Evolutionary conservation across 2,329 filamentous ascomycete genomes (phyloP).

Genomic region (Phyllosticta citrichinensis): DNA sequence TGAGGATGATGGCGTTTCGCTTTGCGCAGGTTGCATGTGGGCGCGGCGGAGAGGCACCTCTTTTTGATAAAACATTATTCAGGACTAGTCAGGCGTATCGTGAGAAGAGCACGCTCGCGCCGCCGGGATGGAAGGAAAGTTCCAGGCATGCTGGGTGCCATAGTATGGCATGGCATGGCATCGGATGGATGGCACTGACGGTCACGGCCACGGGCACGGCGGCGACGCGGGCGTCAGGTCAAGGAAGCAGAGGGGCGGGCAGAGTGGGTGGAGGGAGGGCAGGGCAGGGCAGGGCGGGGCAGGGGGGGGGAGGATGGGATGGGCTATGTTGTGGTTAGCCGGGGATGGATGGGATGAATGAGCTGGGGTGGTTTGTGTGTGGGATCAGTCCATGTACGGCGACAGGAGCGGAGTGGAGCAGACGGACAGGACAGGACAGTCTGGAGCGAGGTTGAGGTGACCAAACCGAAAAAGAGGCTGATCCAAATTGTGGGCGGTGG

Average conservation of each 20-base stretch:
- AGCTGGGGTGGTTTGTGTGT: too few relatives aligned
- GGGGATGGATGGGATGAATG: too few relatives aligned
- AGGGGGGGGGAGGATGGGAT: too few relatives aligned
- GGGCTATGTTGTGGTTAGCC: too few relatives aligned
- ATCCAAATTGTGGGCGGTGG: slow-evolving; percentile 23
- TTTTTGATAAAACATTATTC: slow-evolving; percentile 32
- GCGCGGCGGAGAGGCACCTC: slow-evolving; percentile 24
- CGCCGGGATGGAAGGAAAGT: slow-evolving; percentile 20
- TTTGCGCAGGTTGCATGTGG: slow-evolving; percentile 14
- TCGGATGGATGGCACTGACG: background rate
- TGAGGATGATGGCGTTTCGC: slow-evolving; percentile 14
- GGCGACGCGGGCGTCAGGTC: background rate
- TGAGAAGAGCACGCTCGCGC: slow-evolving; percentile 14
- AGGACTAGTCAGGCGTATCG: slow-evolving; percentile 15
- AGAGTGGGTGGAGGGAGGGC: background rate
- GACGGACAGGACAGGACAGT: too few relatives aligned
- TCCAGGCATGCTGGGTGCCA: slow-evolving; percentile 20
- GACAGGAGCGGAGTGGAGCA: too few relatives aligned
- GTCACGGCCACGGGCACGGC: slow-evolving; percentile 1
- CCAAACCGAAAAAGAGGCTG: slow-evolving; percentile 24
- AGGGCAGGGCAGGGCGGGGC: background rate
- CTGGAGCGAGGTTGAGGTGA: too few relatives aligned
- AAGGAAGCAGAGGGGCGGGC: background rate
- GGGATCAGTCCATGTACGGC: too few relatives aligned
- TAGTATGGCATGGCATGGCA: background rate